These are phyloP conservation scores for Cystobasidiopsis lactophilus DNA, from an alignment of 768 basidiomycete genomes.

Conservation along the genomic window DNA sequence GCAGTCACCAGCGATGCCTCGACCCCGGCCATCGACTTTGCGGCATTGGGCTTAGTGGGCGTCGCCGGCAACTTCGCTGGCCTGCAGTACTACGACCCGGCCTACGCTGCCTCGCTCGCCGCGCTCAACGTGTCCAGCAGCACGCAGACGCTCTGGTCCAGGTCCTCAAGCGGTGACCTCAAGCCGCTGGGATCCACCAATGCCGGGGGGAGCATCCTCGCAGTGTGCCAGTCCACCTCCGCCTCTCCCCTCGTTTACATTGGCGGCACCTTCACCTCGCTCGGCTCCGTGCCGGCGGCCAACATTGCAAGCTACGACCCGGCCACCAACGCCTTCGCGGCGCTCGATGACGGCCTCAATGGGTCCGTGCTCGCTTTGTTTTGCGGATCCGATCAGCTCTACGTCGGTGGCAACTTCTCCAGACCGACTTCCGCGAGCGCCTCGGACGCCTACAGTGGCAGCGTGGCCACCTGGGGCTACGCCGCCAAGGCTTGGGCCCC, in stretches of 20 bases:
- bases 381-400: constrained; percentile 39
- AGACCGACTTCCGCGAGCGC: constrained; percentile 7
- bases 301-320: constrained; percentile 61
- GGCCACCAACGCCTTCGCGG: constrained; percentile 35
- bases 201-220: constrained; percentile 48
- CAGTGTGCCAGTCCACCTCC: constrained; percentile 35
- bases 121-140: constrained; percentile 36
- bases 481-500: constrained; percentile 38
- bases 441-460: constrained; percentile 13
- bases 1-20: neutral
- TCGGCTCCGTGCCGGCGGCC: constrained; percentile 36
- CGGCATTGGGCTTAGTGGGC: constrained; percentile 75
- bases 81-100: constrained; percentile 50
- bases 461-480: constrained; percentile 24
- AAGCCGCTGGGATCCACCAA: constrained; percentile 54
- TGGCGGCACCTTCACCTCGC: constrained; percentile 58
- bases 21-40: constrained; percentile 33
- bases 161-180: constrained; percentile 40
- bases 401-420: constrained; percentile 24
- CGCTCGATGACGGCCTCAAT: constrained; percentile 49
- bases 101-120: constrained; percentile 29
- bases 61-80: constrained; percentile 75
- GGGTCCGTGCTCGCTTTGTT: constrained; percentile 50
- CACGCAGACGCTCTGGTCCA: constrained; percentile 24
- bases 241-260: constrained; percentile 42